Evolutionary conservation across 75 land plant genomes (phyloP), one percentile per base, ranked within the genome.

Genomic region (Pinus albicaulis): DNA sequence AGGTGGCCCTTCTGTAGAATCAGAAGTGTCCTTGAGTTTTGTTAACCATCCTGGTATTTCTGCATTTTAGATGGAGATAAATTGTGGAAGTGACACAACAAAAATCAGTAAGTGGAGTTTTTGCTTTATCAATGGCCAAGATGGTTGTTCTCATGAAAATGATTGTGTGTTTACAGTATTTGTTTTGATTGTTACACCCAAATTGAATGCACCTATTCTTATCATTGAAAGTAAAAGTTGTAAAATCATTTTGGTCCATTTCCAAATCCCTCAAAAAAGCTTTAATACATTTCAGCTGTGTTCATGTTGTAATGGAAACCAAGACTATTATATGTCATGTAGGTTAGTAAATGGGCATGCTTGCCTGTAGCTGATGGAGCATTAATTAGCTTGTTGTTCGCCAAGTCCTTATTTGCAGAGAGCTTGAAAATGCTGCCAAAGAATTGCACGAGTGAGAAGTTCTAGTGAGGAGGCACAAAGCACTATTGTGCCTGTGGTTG

Each of bases 1-100:
- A 60, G 85, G 85, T n/a, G 69, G 88, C 19, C 72, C 73, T 64
- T 11, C 73, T 5, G 82, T 87, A 58, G 88, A 90, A 57, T 73
- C 87, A 52, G 92, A 90, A 78, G 84, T 81, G 70, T 84, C 89
- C 19, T 87, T 89, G 4, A 77, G 85, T 41, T 90, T 89, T 34
- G 86, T 80, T 26, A 85, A 87, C 77, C 89, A 83, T 19, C 71
- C 71, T 41, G 48, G 20, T 41, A 68, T n/a, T 41, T 41, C 13
- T 36, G 41, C 71, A 3, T 11, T 68, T 36, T 68, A 68, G 71
- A 41, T 68, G 71, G 71, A 68, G 24, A 36, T 12, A 68, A 38
- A n/a, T 68, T 41, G 24, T 68, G 24, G 12, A 41, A 38, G 23
- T 41, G 71, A 68, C 14, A 41, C 14, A 6, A n/a, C 4, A 68